A percentile compares a stretch with the other conserved stretches of the same genome.
Conservation (phyloP, 805 yeast genomes). For the Pichia sporocuriosa region DNA sequence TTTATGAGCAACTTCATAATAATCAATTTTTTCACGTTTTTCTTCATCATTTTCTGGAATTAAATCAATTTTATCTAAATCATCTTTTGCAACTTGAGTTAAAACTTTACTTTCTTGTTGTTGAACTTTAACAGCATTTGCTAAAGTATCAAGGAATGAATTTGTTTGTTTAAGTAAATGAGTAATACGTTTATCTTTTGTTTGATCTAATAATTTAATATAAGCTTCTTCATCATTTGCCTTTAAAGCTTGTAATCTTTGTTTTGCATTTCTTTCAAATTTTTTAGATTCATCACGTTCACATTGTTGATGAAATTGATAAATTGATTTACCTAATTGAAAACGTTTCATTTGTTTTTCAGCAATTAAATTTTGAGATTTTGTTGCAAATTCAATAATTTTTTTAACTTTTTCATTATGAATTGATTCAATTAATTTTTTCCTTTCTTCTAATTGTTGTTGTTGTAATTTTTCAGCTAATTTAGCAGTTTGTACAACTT, state of each 20-base stretch:
- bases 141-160: constrained; percentile 66
- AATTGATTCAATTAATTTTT: constrained; percentile 41
- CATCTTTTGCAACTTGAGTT: constrained; percentile 25
- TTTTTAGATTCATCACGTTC: constrained; percentile 74
- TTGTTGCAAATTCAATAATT: constrained; percentile 30
- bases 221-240: constrained; percentile 88
- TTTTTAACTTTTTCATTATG: constrained; percentile 43
- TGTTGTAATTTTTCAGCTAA: constrained; percentile 71
- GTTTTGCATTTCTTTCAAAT: constrained; percentile 76
- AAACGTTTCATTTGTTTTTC: constrained; percentile 27
- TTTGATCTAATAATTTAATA: constrained; percentile 74
- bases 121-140: constrained; percentile 73
- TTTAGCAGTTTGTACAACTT: constrained; percentile 67
- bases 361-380: constrained; percentile 26
- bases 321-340: constrained; percentile 32
- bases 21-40: constrained; percentile 57
- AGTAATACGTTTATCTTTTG: constrained; percentile 82
- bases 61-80: constrained; percentile 14
- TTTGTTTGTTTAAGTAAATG: constrained; percentile 78
- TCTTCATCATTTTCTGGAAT: constrained; percentile 35
- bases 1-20: constrained; percentile 76
- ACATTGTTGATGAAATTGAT: constrained; percentile 44
- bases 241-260: constrained; percentile 79
- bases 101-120: constrained; percentile 46
- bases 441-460: constrained; percentile 57